phyloP scores from a whole-genome alignment of 2,329 filamentous ascomycete species.

The Coleophoma eucalyptorum region DNA sequence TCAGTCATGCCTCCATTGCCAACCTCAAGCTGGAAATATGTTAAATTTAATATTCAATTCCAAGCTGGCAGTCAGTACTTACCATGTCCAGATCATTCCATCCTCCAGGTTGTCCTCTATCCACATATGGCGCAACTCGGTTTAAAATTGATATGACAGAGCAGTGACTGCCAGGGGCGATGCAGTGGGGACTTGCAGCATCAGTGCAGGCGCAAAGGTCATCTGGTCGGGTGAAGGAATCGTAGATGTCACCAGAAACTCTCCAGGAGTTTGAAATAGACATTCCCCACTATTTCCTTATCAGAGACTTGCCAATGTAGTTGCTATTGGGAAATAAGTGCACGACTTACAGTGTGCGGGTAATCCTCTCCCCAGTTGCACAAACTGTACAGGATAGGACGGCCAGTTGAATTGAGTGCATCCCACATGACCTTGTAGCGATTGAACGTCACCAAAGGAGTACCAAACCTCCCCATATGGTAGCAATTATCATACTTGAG shows the following conservation, averaged over 20 bases:
- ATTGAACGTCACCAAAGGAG: slow-evolving; percentile 29
- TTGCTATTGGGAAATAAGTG: neutral
- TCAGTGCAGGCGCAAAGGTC: slow-evolving; percentile 27
- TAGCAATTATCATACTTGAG: slow-evolving; percentile 51
- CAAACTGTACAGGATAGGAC: slow-evolving; percentile 25
- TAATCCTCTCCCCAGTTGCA: slow-evolving; percentile 42
- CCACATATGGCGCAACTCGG: slow-evolving; percentile 12
- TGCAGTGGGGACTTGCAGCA: neutral
- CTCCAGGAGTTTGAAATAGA: slow-evolving; percentile 24
- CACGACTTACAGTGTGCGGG: neutral
- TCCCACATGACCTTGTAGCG: slow-evolving; percentile 23
- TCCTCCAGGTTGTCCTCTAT: slow-evolving; percentile 15
- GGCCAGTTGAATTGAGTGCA: slow-evolving; percentile 19
- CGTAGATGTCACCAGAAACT: slow-evolving; percentile 28
- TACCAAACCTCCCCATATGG: slow-evolving; percentile 43
- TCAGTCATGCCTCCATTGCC: slow-evolving; percentile 18
- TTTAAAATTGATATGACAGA: slow-evolving; percentile 16
- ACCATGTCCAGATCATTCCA: slow-evolving; percentile 19
- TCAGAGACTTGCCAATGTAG: neutral
- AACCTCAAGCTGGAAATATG: slow-evolving; percentile 11
- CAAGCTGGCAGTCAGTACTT: neutral
- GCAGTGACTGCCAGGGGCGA: slow-evolving; percentile 9
- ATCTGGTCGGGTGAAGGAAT: slow-evolving; percentile 31
- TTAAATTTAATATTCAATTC: neutral
- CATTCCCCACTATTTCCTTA: slow-evolving; percentile 13